phyloP scores from a whole-genome alignment of 2,329 filamentous ascomycete genomes.

The Arthrobotrys sphaeroides region DNA sequence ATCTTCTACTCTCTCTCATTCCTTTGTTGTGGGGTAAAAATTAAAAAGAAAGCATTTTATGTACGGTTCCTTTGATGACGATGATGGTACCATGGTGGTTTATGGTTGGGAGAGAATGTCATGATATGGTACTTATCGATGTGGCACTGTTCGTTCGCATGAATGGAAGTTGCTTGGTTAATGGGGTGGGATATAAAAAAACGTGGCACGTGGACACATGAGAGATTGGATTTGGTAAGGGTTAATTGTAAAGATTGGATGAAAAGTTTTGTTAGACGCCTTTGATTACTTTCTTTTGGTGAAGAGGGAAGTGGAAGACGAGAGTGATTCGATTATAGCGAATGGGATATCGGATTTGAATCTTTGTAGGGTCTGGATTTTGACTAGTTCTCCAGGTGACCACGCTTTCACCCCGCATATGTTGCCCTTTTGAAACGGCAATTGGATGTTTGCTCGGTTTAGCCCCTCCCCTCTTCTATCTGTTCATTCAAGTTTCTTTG shows the following conservation, averaged over 20 bases:
- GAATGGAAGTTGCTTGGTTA: background rate
- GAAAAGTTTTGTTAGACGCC: background rate
- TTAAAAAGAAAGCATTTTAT: too few relatives aligned
- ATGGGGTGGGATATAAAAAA: background rate
- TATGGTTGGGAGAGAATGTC: background rate
- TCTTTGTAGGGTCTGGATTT: too few relatives aligned
- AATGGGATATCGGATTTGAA: too few relatives aligned
- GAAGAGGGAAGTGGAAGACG: background rate
- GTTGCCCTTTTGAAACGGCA: too few relatives aligned
- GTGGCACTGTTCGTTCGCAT: slow-evolving; percentile 5
- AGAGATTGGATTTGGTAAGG: slow-evolving; percentile 3
- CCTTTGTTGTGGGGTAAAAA: slow-evolving; percentile 21
- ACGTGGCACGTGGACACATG: slow-evolving; percentile 8
- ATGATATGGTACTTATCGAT: background rate
- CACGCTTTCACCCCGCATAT: background rate
- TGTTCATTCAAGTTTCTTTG: too few relatives aligned
- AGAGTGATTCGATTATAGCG: slow-evolving; percentile 6
- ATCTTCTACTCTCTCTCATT: background rate
- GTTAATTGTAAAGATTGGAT: background rate
- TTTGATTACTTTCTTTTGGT: too few relatives aligned
- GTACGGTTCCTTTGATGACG: too few relatives aligned
- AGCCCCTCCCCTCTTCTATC: background rate
- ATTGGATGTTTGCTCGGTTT: too few relatives aligned
- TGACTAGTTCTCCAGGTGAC: too few relatives aligned
- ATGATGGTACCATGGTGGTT: too few relatives aligned